Conservation (phyloP, 1,284 basidiomycete genomes). For the Fomes fomentarius region DNA sequence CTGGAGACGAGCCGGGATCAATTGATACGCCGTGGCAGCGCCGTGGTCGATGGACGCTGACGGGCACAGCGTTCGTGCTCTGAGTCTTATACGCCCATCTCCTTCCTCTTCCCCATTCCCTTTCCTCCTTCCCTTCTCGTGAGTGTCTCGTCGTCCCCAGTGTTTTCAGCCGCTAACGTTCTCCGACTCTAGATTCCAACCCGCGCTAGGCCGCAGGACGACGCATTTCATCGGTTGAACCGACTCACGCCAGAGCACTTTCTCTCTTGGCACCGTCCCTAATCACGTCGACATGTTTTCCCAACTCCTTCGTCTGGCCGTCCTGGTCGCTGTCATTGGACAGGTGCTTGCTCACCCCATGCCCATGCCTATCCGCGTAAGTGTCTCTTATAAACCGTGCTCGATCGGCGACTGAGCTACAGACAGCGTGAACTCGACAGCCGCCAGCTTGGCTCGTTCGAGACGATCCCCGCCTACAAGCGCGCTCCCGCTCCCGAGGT, state of each 20-base stretch:
- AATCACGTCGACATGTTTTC: slow-evolving; percentile 45
- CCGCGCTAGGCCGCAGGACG: slow-evolving; percentile 41
- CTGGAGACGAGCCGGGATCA: slow-evolving; percentile 20
- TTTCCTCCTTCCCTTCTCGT: slow-evolving; percentile 39
- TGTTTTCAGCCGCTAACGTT: slow-evolving; percentile 17
- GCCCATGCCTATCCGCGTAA: slow-evolving; percentile 44
- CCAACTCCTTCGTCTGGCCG: slow-evolving; percentile 41
- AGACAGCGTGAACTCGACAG: slow-evolving; percentile 27
- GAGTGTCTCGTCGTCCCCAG: slow-evolving; percentile 28
- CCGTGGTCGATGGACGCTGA: slow-evolving; percentile 1
- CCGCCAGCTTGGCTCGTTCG: slow-evolving; percentile 43
- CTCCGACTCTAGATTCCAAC: slow-evolving; percentile 29
- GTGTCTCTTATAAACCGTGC: slow-evolving; percentile 21
- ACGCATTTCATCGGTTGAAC: slow-evolving; percentile 38
- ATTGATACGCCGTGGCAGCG: slow-evolving; percentile 18
- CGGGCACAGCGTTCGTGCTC: slow-evolving; percentile 19
- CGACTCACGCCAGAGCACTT: slow-evolving; percentile 27
- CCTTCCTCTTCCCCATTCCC: slow-evolving; percentile 29
- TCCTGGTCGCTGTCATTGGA: slow-evolving; percentile 48
- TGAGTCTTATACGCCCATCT: slow-evolving; percentile 28
- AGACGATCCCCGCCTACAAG: slow-evolving; percentile 52
- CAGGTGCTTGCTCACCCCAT: slow-evolving; percentile 50
- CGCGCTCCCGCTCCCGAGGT: slow-evolving; percentile 29
- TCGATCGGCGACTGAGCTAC: not conserved
- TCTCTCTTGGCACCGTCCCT: slow-evolving; percentile 28